Base-by-base conservation (phyloP, 768 basidiomycete genomes). In the Russula abietina region DNA sequence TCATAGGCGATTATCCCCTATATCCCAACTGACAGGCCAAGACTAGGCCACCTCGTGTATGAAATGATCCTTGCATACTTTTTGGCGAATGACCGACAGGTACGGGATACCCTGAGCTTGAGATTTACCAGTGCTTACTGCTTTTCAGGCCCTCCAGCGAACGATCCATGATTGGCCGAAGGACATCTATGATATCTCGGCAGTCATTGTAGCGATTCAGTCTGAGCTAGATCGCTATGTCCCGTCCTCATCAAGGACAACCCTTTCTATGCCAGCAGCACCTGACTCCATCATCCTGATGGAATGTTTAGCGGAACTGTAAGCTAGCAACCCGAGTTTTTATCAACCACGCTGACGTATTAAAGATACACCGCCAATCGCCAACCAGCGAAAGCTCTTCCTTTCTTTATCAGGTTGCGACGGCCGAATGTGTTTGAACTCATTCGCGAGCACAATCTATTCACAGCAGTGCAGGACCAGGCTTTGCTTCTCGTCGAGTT, bases 301-400 rank as follows among this genome's bases (percentile, higher is more conserved):
- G 88, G 93, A 96, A 71, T 95, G 91, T 72, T 75, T 98, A 26
- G 92, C 91, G 0, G 96, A 98, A 69, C 77, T 98, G 89, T 93
- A 69, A 67, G 81, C 73, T 39, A 14, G 1, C 2, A 4, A 49
- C 14, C 49, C 53, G 51, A 33, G 51, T 56, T 33, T 63, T 16
- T 33, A 10, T 52, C 38, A 19, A 14, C 19, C 36, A 41, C 43
- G 62, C 9, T 72, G 45, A 50, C 33, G 6, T 48, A 6, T n/a
- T 48, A 6, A 66, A 95, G 94, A 55, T 93, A 92, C 73, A 85
- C 85, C 39, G 79, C 84, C 22, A 94, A 95, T 68, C 86, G 91
- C 2, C 97, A 98, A 76, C 92, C 91, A 2, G 94, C 91, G 24
- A 95, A 96, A 75, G 97, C 97, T 0, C 77, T 99, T 0, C 91